Evolutionary conservation across 2,329 filamentous ascomycete species (phyloP).

Genomic region (Furcasterigmium sp.): DNA sequence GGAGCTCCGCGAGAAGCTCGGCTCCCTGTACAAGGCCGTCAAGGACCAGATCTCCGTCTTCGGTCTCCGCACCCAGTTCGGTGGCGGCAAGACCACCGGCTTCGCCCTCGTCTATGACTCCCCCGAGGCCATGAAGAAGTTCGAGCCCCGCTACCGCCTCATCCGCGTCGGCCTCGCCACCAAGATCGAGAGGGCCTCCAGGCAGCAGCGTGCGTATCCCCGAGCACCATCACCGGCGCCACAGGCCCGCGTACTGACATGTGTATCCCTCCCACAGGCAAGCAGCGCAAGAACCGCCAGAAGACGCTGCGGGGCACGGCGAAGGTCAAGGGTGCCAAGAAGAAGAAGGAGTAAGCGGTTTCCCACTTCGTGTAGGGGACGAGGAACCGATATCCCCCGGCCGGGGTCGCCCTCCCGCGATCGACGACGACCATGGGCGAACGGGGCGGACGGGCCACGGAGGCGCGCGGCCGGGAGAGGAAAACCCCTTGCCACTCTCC

Average conservation of each 20-base stretch:
- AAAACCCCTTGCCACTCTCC: not conserved
- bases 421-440: not conserved
- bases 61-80: conserved; percentile 96
- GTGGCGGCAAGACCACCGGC: conserved; percentile 99
- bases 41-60: conserved; percentile 98
- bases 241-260: not conserved
- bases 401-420: not conserved
- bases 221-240: not conserved
- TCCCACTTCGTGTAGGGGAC: conserved; percentile 16
- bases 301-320: conserved; percentile 98
- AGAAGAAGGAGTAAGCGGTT: conserved; percentile 83
- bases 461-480: too few relatives aligned
- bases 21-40: conserved; percentile 94
- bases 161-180: conserved; percentile 85
- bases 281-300: conserved; percentile 99
- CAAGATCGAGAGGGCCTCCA: conserved; percentile 96
- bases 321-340: conserved; percentile 93
- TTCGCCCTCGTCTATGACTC: conserved; percentile 99
- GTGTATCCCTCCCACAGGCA: conserved; percentile 59
- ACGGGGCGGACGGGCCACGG: not conserved
- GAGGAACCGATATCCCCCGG: not conserved
- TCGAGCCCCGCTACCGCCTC: conserved; percentile 97
- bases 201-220: conserved; percentile 91
- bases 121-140: conserved; percentile 98
- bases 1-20: conserved; percentile 92